Base-by-base conservation (phyloP, 108 stramenopile genomes). In the Heterococcus sp. region DNA sequence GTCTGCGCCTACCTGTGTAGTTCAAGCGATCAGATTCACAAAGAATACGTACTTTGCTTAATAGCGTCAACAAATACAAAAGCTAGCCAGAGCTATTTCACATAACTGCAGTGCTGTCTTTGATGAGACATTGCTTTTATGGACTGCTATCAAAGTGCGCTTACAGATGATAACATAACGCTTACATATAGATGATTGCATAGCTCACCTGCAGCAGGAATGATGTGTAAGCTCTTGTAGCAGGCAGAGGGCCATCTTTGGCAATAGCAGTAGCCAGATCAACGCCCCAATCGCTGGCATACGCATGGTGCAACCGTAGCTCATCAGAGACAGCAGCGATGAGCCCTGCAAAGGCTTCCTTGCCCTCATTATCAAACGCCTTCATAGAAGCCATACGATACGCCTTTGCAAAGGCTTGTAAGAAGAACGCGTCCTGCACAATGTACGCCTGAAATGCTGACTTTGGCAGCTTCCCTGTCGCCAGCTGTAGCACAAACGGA, bases 241-340 rank as follows among this genome's bases (percentile, higher is more conserved):
- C 46, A 14, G 46, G 46, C 46, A 58, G 46, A 8, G 46, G 46
- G 14, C 46, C 46, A 58, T 58, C 46, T 21, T 21, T 58, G 46
- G 8, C 46, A 58, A 58, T 58, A 21, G 46, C 46, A 8, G 8
- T 21, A 58, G 46, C 46, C 46, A 81, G 30, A 32, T 81, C 69
- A 36, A 81, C 3, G 8, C 79, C 79, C 79, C 79, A 81, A 38
- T 81, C 72, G 28, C n/a, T 29, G 4, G 79, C 58, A 38, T 70
- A 81, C 1, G 72, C 34, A 3, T 58, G 72, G 35, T 81, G 79
- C 34, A 81, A 66, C 21, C 35, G 32, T 8, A 81, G 79, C 39
- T 81, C 79, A 21, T 81, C 79, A 33, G 73, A 31, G 30, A 81
- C 79, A 37, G 79, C 71, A 11, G 71, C 78, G 70, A 79, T 79